A percentile compares a stretch with the other conserved stretches of the same genome.
Evolutionary conservation across 1,284 basidiomycete genomes (phyloP).

Genomic region (Moniliella sp.): DNA sequence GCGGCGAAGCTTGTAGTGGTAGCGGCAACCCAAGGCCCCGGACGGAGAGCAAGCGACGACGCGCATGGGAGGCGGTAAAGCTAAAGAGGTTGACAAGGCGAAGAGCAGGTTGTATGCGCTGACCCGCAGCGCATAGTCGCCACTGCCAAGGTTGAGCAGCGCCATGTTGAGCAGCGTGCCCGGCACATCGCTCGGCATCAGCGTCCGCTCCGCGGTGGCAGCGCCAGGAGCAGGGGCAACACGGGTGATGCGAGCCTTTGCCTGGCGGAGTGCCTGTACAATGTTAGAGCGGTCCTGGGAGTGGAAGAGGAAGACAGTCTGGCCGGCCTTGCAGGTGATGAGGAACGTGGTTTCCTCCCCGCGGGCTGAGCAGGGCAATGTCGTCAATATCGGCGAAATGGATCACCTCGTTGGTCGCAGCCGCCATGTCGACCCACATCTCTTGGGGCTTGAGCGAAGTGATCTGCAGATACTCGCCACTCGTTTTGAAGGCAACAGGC

Average conservation of each 20-base stretch:
- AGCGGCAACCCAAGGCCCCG: conserved; percentile 16
- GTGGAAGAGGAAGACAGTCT: conserved; percentile 23
- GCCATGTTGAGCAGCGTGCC: conserved; percentile 30
- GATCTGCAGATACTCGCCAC: conserved; percentile 23
- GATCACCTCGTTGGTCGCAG: conserved; percentile 19
- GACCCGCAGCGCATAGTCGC: conserved; percentile 11
- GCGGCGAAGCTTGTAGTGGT: conserved; percentile 24
- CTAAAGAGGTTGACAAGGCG: conserved; percentile 28
- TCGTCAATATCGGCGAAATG: conserved; percentile 27
- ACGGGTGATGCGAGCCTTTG: conserved; percentile 17
- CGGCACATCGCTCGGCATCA: conserved; percentile 23
- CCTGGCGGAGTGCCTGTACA: conserved; percentile 22
- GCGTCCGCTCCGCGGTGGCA: conserved; percentile 12
- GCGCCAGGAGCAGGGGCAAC: too few species aligned
- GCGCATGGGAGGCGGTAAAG: conserved; percentile 20
- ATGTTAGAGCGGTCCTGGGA: conserved; percentile 19
- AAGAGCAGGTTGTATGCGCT: conserved; percentile 25
- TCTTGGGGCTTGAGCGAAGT: conserved; percentile 17
- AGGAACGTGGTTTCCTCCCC: conserved; percentile 31
- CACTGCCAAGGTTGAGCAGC: conserved; percentile 27
- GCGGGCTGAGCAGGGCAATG: conserved; percentile 18
- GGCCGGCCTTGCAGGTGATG: conserved; percentile 21
- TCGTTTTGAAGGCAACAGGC: conserved; percentile 19
- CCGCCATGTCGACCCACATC: conserved; percentile 7
- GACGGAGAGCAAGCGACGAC: conserved; percentile 16